Evolutionary conservation across 2,329 filamentous ascomycete genomes (phyloP), one percentile per base, ranked within the genome.

Genomic region (Paecilomyces sp.): DNA sequence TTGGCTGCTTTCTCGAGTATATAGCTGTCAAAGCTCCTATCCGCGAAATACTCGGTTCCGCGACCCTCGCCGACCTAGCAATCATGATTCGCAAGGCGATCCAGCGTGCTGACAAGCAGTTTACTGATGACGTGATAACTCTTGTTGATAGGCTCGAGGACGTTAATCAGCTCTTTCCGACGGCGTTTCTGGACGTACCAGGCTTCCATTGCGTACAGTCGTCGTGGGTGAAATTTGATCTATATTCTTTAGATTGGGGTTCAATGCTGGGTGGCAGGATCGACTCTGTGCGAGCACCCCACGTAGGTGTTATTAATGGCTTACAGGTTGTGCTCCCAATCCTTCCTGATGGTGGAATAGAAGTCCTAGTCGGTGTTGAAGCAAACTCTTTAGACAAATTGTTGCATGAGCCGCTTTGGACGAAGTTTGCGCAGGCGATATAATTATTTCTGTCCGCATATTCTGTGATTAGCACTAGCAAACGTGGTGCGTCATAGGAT

Each of bases 1-100:
- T 77, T 25, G 76, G 75, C 6, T 76, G 75, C 58, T 77, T 75
- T 58, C 66, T 78, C 11, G 74, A 73, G 51, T 77, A 73, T 60
- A 67, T 74, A 1, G 67, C 67, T 6, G 67, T 71, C 7, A 60
- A 58, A 2, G 52, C 25, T 11, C 57, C 66, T 0, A 63, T 68
- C 15, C 64, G 66, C 8, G 65, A 69, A 58, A 73, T 75, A 58
- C 65, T 74, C 13, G 59, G 61, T 2, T 55, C 64, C n/a, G 41
- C 64, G 9, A 70, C 58, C 57, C 58, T 78, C 7, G 72, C 71
- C 3, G 70, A 74, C 54, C 63, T 75, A 13, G 75, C 76, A 1
- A 57, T 70, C 18, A 58, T 65, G 25, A 69, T 77, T 53, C 74
- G 74, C n/a, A 64, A 69, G 53, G 68, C 68, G 1, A 65, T 78